Percentiles rank a stretch among this genome's conserved stretches.
Conservation (phyloP, 2,329 filamentous ascomycete species). For the Arthrobotrys sinensis region DNA sequence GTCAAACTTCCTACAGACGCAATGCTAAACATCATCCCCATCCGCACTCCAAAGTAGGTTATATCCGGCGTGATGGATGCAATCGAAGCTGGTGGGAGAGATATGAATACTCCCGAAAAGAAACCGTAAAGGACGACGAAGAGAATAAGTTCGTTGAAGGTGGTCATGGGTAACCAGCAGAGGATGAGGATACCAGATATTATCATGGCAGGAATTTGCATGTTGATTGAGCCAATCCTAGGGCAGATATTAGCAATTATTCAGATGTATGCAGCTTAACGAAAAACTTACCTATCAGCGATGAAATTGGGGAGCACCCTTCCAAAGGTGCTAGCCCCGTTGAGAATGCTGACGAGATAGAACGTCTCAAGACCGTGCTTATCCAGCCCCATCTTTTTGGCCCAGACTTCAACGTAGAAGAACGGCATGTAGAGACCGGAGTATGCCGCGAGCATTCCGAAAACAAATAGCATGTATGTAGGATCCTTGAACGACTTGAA, state of each 20-base stretch:
- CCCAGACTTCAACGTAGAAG: conserved; percentile 68
- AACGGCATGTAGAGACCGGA: conserved; percentile 71
- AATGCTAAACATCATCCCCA: conserved; percentile 66
- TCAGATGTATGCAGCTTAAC: background rate
- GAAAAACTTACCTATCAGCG: conserved; percentile 66
- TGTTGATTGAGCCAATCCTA: conserved; percentile 58
- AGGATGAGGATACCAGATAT: conserved; percentile 69
- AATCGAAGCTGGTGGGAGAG: conserved; percentile 67
- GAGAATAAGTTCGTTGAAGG: conserved; percentile 65
- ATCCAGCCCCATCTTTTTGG: conserved; percentile 42
- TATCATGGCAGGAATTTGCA: conserved; percentile 65
- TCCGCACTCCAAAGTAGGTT: conserved; percentile 58
- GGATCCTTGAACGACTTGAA: conserved; percentile 71
- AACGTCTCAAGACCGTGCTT: conserved; percentile 64
- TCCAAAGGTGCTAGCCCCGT: conserved; percentile 70
- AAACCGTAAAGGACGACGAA: conserved; percentile 69
- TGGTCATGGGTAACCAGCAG: conserved; percentile 69
- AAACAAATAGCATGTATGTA: conserved; percentile 69
- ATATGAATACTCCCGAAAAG: conserved; percentile 69
- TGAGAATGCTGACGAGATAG: conserved; percentile 70
- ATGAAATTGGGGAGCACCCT: conserved; percentile 70
- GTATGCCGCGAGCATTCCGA: conserved; percentile 67
- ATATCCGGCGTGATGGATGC: conserved; percentile 63
- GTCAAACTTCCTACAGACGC: conserved; percentile 73
- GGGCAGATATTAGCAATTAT: background rate